These are phyloP conservation scores for Berberis vulgaris DNA, from an alignment of 164 flowering plant genomes.

Conservation along the genomic window DNA sequence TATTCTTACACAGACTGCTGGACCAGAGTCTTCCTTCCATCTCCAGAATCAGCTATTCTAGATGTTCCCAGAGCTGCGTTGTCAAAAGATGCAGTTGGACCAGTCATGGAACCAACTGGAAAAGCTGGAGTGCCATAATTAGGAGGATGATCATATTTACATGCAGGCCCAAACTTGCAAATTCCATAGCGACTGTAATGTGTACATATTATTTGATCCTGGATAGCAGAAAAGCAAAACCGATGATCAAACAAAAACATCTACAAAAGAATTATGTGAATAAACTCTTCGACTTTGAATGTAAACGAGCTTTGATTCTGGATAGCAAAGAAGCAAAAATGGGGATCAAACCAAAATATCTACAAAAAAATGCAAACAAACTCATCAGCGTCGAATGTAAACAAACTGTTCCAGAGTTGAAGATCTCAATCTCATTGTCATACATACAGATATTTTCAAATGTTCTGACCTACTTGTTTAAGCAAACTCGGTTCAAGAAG, in stretches of 20 bases:
- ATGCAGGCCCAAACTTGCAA: slow-evolving; percentile 79
- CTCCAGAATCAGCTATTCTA: slow-evolving; percentile 7
- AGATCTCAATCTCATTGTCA: too few species aligned
- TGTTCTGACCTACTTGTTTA: too few species aligned
- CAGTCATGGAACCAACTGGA: slow-evolving; percentile 15
- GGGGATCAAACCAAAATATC: too few species aligned
- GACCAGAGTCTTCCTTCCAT: slow-evolving; percentile 14
- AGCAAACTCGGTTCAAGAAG: too few species aligned
- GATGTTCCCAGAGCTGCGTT: slow-evolving; percentile 4
- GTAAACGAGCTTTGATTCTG: too few species aligned
- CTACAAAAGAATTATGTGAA: background rate
- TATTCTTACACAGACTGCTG: slow-evolving; percentile 18
- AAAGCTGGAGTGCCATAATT: slow-evolving; percentile 16
- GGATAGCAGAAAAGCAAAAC: slow-evolving; percentile 13
- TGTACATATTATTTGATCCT: slow-evolving; percentile 60
- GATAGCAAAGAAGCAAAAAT: too few species aligned
- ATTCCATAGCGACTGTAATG: slow-evolving; percentile 68
- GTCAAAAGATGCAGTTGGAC: slow-evolving; percentile 12
- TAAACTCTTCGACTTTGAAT: background rate
- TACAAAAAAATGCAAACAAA: too few species aligned
- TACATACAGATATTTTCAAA: too few species aligned
- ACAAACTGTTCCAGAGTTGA: too few species aligned
- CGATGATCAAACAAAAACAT: background rate
- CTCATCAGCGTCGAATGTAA: too few species aligned
- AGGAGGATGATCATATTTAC: slow-evolving; percentile 61